A percentile compares a stretch with the other conserved stretches of the same genome.
Evolutionary conservation across 2,329 filamentous ascomycete species (phyloP).

Genomic region (Arthrobotrys entomopaga): DNA sequence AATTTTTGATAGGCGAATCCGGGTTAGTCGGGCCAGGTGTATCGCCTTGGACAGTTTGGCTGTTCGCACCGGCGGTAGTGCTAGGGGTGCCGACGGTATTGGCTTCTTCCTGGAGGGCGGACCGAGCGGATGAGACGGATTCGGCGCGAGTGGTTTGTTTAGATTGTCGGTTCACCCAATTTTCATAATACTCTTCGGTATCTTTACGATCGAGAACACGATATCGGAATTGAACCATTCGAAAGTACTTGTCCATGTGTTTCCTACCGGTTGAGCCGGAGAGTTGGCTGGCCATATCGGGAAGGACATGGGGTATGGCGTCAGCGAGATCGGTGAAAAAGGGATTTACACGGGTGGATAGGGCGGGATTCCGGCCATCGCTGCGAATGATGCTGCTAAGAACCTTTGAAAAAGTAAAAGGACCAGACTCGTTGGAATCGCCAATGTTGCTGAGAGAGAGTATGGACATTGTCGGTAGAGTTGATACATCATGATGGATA

Average conservation of each 20-base stretch:
- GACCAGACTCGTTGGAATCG: constrained; percentile 54
- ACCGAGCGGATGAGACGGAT: constrained; percentile 38
- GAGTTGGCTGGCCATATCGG: constrained; percentile 54
- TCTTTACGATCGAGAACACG: constrained; percentile 50
- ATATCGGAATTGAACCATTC: constrained; percentile 54
- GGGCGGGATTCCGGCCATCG: constrained; percentile 51
- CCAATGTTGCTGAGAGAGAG: constrained; percentile 54
- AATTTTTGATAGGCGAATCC: constrained; percentile 54
- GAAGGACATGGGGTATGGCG: constrained; percentile 52
- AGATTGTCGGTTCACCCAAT: constrained; percentile 50
- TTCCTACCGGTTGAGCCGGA: constrained; percentile 50
- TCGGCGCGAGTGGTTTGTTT: constrained; percentile 45
- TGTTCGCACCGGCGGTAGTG: constrained; percentile 19
- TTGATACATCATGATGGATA: constrained; percentile 52
- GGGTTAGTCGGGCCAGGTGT: constrained; percentile 35
- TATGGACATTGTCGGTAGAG: constrained; percentile 53
- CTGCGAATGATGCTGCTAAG: constrained; percentile 51
- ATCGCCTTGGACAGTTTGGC: constrained; percentile 27
- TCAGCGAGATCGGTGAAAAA: constrained; percentile 55
- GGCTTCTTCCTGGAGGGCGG: constrained; percentile 43
- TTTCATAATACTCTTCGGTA: constrained; percentile 51
- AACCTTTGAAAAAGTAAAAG: constrained; percentile 54
- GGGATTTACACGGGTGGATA: constrained; percentile 44
- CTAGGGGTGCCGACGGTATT: constrained; percentile 11
- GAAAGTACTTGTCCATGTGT: constrained; percentile 55